Evolutionary conservation across 257 asterid species (phyloP).

Genomic region (Rauvolfia tetraphylla): DNA sequence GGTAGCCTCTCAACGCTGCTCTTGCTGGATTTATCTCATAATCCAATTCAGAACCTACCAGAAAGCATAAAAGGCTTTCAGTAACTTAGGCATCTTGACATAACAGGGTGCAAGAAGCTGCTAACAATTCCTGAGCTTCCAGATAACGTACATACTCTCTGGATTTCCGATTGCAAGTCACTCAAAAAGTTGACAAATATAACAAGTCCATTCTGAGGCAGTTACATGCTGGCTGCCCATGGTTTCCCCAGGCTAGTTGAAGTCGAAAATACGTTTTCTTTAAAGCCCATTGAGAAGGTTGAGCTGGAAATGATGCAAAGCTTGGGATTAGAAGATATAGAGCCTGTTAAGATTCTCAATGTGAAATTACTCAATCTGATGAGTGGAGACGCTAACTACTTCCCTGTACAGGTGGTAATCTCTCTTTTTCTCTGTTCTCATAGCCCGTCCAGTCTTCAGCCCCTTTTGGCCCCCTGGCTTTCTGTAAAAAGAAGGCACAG

Average conservation of each 20-base stretch:
- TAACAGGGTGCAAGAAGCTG: slow-evolving; percentile 2
- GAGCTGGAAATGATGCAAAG: background rate
- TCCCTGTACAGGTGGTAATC: background rate
- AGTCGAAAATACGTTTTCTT: slow-evolving; percentile 4
- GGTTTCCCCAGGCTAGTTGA: slow-evolving; percentile 9
- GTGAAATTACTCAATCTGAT: slow-evolving; percentile 8
- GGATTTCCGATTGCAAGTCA: slow-evolving; percentile 9
- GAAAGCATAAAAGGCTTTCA: slow-evolving; percentile 10
- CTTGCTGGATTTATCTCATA: slow-evolving; percentile 11
- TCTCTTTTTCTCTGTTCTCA: too few relatives aligned
- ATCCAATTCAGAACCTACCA: slow-evolving; percentile 17
- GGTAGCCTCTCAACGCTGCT: background rate
- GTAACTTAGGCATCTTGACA: background rate
- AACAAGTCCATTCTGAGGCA: slow-evolving; percentile 8
- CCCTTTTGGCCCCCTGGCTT: background rate
- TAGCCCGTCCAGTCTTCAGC: background rate
- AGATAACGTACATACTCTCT: background rate
- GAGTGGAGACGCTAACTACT: background rate
- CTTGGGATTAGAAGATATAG: background rate
- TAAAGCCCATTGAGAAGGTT: background rate
- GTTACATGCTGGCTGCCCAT: background rate
- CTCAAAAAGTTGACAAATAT: slow-evolving; percentile 13
- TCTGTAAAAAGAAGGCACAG: background rate
- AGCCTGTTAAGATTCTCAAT: background rate
- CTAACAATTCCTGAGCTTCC: slow-evolving; percentile 19